Conservation (phyloP, 2,329 filamentous ascomycete species). For the Macrophomina tecta region DNA sequence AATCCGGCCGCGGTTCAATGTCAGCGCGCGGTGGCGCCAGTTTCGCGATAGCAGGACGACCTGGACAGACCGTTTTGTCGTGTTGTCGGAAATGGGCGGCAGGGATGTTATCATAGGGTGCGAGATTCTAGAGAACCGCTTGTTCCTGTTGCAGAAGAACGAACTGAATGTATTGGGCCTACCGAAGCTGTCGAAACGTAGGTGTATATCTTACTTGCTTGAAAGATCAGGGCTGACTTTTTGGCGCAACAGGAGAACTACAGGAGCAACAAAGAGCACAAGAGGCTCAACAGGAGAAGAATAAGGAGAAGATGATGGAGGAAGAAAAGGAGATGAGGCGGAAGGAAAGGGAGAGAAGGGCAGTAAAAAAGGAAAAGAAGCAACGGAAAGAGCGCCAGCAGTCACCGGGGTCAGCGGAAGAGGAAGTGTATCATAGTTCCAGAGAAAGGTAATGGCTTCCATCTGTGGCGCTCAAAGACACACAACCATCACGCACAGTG, state of each 20-base stretch:
- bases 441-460: not conserved
- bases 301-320: not conserved
- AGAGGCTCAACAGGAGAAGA: not conserved
- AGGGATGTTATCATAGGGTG: not conserved
- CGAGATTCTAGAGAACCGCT: not conserved
- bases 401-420: not conserved
- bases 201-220: not conserved
- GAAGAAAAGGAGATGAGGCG: not conserved
- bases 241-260: not conserved
- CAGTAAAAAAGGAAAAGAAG: not conserved
- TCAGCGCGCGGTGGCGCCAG: not conserved
- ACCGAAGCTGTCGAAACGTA: not conserved
- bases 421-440: not conserved
- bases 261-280: not conserved
- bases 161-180: not conserved
- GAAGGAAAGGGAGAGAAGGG: not conserved
- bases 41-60: not conserved
- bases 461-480: too few species aligned
- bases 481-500: too few species aligned
- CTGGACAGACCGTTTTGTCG: not conserved
- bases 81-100: not conserved
- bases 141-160: not conserved
- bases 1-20: not conserved
- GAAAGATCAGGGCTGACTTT: too few species aligned
- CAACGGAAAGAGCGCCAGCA: not conserved